Evolutionary conservation across 768 basidiomycete species (phyloP), one percentile per base, ranked within the genome.

Genomic region (Neoboletus magnificus): DNA sequence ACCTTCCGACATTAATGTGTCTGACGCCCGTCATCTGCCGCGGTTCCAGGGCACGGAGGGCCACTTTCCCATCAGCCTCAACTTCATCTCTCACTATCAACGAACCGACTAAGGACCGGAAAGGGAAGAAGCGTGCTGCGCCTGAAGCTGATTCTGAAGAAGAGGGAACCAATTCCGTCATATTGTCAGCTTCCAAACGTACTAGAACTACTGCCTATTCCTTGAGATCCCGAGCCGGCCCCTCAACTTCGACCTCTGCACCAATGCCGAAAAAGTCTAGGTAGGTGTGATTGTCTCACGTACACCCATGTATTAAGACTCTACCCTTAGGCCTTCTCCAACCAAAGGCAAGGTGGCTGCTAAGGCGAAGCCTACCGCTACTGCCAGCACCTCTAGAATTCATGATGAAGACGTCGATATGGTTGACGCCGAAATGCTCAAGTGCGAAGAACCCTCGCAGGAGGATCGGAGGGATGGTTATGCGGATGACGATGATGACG

Each of bases 121-220:
- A 95, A 74, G 94, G 93, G 55, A 97, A 97, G 84, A 96, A 95
- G 76, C 88, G 91, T 65, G 93, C 91, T 37, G 82, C 79, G 32
- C 86, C 87, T 46, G 89, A 92, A 74, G 72, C 76, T 33, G 73
- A 73, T 61, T 83, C 83, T 42, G 87, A 88, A 72, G 84, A 87
- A 69, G 88, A 91, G 70, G 74, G 77, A 25, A 66, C 67, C 47
- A 71, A 77, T 62, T 75, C 76, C 44, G 59, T 72, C 42, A 63
- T 76, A 56, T 66, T 74, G 48, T 76, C 82, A 29, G 78, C 85
- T 50, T 76, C 76, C 54, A 89, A 91, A 73, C 88, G 84, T 62
- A 76, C 77, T 47, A 81, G 78, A 74, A 83, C 79, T 44, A 73
- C 78, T 50, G 76, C 81, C 57, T 89, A 89, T 71, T 83, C 85